Conservation (phyloP, 805 yeast genomes). For the Cyberlindnera japonica region DNA sequence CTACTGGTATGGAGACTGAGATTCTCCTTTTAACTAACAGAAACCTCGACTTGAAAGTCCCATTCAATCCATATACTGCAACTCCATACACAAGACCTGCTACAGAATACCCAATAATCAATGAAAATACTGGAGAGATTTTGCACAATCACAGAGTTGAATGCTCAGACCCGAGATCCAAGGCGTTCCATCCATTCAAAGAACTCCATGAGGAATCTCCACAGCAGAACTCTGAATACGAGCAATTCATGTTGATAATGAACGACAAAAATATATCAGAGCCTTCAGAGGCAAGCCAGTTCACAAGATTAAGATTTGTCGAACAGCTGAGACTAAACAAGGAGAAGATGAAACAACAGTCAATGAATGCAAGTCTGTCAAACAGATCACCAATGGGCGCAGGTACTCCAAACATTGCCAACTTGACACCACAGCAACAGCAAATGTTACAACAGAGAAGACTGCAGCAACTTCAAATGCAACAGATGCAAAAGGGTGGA, state of each 20-base stretch:
- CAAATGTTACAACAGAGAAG: conserved; percentile 31
- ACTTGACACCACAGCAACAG: conserved; percentile 27
- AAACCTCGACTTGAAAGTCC: conserved; percentile 69
- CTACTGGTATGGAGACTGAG: conserved; percentile 85
- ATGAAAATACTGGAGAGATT: conserved; percentile 31
- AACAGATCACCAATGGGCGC: conserved; percentile 26
- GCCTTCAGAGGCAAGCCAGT: conserved; percentile 48
- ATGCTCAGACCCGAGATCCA: conserved; percentile 33
- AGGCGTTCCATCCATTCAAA: conserved; percentile 40
- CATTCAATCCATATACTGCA: conserved; percentile 61
- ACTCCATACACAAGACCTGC: conserved; percentile 43
- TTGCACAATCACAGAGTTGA: conserved; percentile 39
- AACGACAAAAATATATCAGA: conserved; percentile 42
- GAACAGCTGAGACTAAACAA: conserved; percentile 78
- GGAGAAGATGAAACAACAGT: conserved; percentile 47
- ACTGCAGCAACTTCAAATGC: conserved; percentile 29
- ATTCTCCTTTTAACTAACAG: conserved; percentile 74
- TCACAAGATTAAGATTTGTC: conserved; percentile 80
- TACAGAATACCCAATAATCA: conserved; percentile 38
- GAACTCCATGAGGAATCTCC: conserved; percentile 62
- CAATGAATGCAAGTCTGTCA: conserved; percentile 29
- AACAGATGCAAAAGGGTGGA: conserved; percentile 26
- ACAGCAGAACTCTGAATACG: conserved; percentile 82
- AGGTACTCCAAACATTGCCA: conserved; percentile 7
- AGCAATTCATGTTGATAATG: conserved; percentile 79